Percentiles rank a stretch among this genome's conserved stretches.
These are phyloP conservation scores for Blastocystis sp. DNA, from an alignment of 352 stramenopile species.

Conservation along the genomic window DNA sequence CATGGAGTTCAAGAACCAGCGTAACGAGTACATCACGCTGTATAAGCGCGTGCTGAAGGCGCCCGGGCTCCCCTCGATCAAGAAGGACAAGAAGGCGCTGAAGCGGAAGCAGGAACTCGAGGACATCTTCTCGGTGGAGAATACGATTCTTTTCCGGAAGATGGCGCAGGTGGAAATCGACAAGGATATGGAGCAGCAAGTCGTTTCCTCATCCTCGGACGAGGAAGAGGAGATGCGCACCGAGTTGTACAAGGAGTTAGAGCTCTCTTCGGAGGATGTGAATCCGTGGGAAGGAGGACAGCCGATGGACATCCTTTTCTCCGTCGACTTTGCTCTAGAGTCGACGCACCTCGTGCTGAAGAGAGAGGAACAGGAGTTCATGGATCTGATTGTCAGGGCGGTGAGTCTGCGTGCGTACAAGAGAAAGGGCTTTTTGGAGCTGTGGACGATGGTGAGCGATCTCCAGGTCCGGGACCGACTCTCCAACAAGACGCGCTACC, in stretches of 20 bases:
- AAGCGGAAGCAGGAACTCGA: slow-evolving; percentile 49
- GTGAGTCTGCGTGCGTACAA: slow-evolving; percentile 20
- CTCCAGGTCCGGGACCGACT: slow-evolving; percentile 8
- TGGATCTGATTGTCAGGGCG: not conserved
- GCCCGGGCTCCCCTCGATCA: not conserved
- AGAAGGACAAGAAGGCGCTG: slow-evolving; percentile 41
- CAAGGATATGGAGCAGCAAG: not conserved
- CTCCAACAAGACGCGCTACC: not conserved
- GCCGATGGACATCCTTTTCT: slow-evolving; percentile 21
- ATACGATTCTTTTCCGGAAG: slow-evolving; percentile 55
- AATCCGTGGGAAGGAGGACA: slow-evolving; percentile 49
- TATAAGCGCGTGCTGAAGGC: slow-evolving; percentile 41
- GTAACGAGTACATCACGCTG: slow-evolving; percentile 49
- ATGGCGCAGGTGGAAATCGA: slow-evolving; percentile 44
- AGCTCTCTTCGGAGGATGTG: slow-evolving; percentile 12
- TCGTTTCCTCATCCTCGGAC: not conserved
- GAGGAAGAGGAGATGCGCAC: slow-evolving; percentile 19
- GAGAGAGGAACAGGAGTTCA: slow-evolving; percentile 5
- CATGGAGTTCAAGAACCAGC: slow-evolving; percentile 47
- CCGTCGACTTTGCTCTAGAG: slow-evolving; percentile 14
- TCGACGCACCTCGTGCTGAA: slow-evolving; percentile 22
- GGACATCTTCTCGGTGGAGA: slow-evolving; percentile 47
- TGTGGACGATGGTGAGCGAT: slow-evolving; percentile 37
- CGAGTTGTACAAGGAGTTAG: slow-evolving; percentile 42
- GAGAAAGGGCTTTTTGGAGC: slow-evolving; percentile 31